Evolutionary conservation across 106 monocot species (phyloP).

Genomic region (Dendrobium huoshanense): DNA sequence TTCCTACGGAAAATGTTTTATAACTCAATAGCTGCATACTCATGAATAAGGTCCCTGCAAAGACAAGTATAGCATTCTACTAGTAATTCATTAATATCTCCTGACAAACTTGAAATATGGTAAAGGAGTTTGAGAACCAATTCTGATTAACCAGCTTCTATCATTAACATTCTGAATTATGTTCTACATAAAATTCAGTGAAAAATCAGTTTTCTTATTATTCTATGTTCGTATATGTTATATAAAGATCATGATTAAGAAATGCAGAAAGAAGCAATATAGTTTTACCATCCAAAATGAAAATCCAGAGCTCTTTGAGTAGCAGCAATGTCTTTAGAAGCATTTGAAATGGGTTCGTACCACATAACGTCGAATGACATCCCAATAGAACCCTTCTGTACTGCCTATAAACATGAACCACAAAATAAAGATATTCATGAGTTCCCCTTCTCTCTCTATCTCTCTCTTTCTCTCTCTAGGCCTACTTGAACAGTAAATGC

Average conservation of each 20-base stretch:
- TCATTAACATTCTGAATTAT: not conserved
- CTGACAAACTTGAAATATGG: slow-evolving; percentile 3
- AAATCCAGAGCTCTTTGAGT: slow-evolving; percentile 92
- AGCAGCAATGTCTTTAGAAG: slow-evolving; percentile 57
- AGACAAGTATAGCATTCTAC: no score
- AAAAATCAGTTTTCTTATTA: no score
- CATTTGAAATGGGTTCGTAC: slow-evolving; percentile 62
- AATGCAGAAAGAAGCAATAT: not conserved
- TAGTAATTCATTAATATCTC: not conserved
- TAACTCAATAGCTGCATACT: no score
- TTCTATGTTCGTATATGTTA: no score
- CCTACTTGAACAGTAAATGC: not conserved
- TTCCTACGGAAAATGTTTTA: no score
- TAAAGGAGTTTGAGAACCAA: not conserved
- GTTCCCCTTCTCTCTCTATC: not conserved
- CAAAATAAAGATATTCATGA: not conserved
- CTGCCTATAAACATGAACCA: slow-evolving; percentile 29
- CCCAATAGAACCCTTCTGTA: slow-evolving; percentile 63
- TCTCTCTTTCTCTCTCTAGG: not conserved
- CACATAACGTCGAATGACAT: slow-evolving; percentile 95
- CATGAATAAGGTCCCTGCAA: no score
- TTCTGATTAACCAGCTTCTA: no score
- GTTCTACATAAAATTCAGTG: no score
- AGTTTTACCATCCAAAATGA: slow-evolving; percentile 70
- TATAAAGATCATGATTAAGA: no score